Conservation (phyloP, 179 eudicot genomes). For the Silene noctiflora region DNA sequence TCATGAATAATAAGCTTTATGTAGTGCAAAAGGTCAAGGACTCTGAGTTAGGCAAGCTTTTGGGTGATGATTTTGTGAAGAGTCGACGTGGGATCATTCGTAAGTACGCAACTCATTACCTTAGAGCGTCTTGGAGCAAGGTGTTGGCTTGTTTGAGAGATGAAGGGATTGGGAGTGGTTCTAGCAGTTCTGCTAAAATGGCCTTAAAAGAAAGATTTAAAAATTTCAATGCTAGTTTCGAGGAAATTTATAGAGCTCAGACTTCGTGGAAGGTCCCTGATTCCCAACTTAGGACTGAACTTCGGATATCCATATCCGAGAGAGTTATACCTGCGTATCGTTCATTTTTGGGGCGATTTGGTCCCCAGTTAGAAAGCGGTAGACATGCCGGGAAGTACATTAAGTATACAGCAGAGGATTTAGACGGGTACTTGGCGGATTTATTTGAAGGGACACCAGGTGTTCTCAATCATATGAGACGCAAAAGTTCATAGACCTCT, state of each 20-base stretch:
- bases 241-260: constrained; percentile 84
- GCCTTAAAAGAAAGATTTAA: constrained; percentile 86
- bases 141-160: constrained; percentile 74
- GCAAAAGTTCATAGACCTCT: constrained; percentile 49
- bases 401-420: constrained; percentile 79
- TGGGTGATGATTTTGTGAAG: constrained; percentile 88
- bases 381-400: constrained; percentile 83
- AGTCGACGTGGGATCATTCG: constrained; percentile 73
- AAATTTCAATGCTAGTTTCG: constrained; percentile 80
- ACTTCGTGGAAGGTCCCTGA: constrained; percentile 96
- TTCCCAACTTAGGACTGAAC: constrained; percentile 89
- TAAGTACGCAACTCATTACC: constrained; percentile 73
- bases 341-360: constrained; percentile 81
- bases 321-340: constrained; percentile 87
- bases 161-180: constrained; percentile 76
- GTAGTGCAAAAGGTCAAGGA: constrained; percentile 86
- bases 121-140: constrained; percentile 84
- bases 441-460: constrained; percentile 79
- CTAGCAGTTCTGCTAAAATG: constrained; percentile 65
- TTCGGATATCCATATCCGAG: constrained; percentile 87
- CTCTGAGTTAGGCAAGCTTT: constrained; percentile 73
- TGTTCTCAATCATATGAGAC: constrained; percentile 57
- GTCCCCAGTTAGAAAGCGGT: constrained; percentile 73
- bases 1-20: constrained; percentile 89
- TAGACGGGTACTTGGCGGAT: constrained; percentile 77